Evolutionary conservation across 176 grass and related monocot genomes (phyloP).

Genomic region (Calamus simplicifolius): DNA sequence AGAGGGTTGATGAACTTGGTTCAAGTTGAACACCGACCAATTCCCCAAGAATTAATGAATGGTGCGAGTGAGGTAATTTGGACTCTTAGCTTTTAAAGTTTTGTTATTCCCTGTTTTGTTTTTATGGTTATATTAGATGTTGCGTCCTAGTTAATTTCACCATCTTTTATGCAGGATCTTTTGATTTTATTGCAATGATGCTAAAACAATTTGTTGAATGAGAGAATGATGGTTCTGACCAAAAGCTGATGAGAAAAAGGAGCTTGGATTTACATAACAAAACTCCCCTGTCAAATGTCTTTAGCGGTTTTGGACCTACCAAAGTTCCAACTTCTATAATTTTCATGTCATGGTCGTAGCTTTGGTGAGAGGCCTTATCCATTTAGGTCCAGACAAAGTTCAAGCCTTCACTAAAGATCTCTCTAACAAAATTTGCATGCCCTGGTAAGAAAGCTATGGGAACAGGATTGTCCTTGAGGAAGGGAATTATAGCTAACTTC

Average conservation of each 20-base stretch:
- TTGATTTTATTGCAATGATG: conserved; percentile 50
- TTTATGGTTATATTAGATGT: not conserved
- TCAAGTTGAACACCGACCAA: conserved; percentile 53
- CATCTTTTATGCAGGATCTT: conserved; percentile 58
- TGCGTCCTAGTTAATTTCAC: conserved; percentile 2
- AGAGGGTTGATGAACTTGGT: conserved; percentile 43
- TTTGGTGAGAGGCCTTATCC: not conserved
- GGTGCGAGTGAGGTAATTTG: conserved; percentile 59
- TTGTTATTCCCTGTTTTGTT: not conserved
- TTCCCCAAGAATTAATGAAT: conserved; percentile 53
- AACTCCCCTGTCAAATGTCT: no score
- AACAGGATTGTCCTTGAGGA: conserved; percentile 9
- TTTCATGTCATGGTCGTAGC: no score
- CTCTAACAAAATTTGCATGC: conserved; percentile 1
- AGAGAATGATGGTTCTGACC: conserved; percentile 27
- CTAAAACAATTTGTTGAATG: conserved; percentile 66
- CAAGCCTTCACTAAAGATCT: not conserved
- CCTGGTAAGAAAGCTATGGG: conserved; percentile 10
- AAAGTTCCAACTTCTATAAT: no score
- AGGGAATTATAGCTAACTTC: not conserved
- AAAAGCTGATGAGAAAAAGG: conserved; percentile 29
- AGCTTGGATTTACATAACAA: conserved; percentile 64
- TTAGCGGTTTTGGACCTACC: no score
- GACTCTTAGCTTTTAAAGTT: not conserved
- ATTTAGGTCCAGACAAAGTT: not conserved